phyloP scores from a whole-genome alignment of 257 asterid species.

The Solanum medicagineum region DNA sequence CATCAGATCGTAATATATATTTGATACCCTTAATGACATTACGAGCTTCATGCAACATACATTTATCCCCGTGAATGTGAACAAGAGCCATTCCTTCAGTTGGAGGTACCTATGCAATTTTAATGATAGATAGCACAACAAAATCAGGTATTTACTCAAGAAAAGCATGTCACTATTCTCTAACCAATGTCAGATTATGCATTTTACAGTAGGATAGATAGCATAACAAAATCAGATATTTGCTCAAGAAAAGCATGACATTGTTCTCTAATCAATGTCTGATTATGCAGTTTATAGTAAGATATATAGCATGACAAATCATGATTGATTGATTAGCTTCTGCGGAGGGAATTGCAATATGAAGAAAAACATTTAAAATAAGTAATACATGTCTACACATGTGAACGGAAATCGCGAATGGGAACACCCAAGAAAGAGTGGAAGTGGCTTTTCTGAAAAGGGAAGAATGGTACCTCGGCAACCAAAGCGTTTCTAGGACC shows the following conservation, averaged over 20 bases:
- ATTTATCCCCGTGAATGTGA: slow-evolving; percentile 86
- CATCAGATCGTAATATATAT: slow-evolving; percentile 79
- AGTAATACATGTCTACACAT: neutral
- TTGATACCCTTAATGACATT: slow-evolving; percentile 70
- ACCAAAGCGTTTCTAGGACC: slow-evolving; percentile 88
- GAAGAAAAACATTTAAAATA: neutral
- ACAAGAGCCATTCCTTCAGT: slow-evolving; percentile 85
- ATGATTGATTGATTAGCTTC: neutral
- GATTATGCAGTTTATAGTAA: neutral
- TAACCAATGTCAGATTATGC: neutral
- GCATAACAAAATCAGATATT: neutral
- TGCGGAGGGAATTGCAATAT: neutral
- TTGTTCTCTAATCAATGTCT: neutral
- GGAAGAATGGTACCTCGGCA: slow-evolving; percentile 61
- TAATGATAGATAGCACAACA: neutral
- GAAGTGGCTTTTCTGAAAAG: neutral
- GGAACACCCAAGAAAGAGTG: neutral
- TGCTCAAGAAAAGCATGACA: neutral
- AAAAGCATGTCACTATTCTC: neutral
- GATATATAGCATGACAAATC: neutral
- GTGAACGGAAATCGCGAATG: neutral
- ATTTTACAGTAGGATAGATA: neutral
- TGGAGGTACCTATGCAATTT: slow-evolving; percentile 55
- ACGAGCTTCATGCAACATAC: slow-evolving; percentile 89
- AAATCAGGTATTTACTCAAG: neutral